These are phyloP conservation scores for Gastrolobium villosum DNA, from an alignment of 306 rosid genomes.

Conservation along the genomic window DNA sequence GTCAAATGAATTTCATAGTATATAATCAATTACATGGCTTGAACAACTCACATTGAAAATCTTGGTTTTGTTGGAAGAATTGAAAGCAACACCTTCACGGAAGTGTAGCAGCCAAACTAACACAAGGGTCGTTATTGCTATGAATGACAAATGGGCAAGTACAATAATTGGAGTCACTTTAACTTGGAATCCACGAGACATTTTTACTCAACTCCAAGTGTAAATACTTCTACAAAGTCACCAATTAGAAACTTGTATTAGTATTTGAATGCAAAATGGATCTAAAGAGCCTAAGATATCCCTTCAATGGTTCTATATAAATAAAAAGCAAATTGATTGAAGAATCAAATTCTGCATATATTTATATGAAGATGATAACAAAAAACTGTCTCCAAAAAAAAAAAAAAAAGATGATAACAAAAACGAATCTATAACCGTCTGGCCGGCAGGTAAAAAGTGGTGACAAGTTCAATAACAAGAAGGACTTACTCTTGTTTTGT, in stretches of 20 bases:
- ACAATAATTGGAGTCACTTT: slow-evolving; percentile 60
- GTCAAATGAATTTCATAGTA: background rate
- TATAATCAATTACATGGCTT: background rate
- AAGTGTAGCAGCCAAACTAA: slow-evolving; percentile 71
- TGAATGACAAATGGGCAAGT: slow-evolving; percentile 66
- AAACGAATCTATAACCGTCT: slow-evolving; percentile 28
- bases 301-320: slow-evolving; percentile 17
- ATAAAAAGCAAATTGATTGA: background rate
- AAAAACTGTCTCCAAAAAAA: no score
- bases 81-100: slow-evolving; percentile 73
- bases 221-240: background rate
- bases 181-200: slow-evolving; percentile 63
- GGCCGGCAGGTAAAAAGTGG: slow-evolving; percentile 46
- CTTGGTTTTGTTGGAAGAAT: slow-evolving; percentile 54
- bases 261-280: background rate
- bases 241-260: background rate
- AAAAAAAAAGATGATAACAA: no score
- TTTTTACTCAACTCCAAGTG: slow-evolving; percentile 7
- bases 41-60: slow-evolving; percentile 64
- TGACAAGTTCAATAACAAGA: slow-evolving; percentile 32
- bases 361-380: slow-evolving; percentile 6
- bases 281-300: slow-evolving; percentile 2
- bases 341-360: no score
- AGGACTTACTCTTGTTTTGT: background rate
- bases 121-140: slow-evolving; percentile 65